A percentile compares a stretch with the other conserved stretches of the same genome.
Evolutionary conservation across 768 basidiomycete species (phyloP).

Genomic region (Leccinum arenicola): DNA sequence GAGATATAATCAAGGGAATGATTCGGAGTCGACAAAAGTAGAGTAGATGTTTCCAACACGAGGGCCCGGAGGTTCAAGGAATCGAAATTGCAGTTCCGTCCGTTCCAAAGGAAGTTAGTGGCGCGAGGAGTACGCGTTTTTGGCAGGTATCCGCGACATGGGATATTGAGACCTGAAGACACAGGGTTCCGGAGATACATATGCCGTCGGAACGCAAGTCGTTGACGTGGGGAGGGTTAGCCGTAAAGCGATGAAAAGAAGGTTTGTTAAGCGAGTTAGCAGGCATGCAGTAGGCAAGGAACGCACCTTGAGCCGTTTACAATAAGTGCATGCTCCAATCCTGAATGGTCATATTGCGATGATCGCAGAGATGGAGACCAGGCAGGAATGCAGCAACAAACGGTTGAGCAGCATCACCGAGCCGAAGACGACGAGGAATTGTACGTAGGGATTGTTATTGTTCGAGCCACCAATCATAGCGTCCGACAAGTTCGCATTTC

Average conservation of each 20-base stretch:
- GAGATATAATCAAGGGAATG: not conserved
- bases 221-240: slow-evolving; percentile 3
- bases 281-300: slow-evolving; percentile 2
- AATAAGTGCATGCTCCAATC: slow-evolving; percentile 80
- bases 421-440: slow-evolving; percentile 5
- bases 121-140: slow-evolving; percentile 1
- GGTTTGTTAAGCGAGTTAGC: slow-evolving; percentile 19
- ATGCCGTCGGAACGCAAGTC: slow-evolving; percentile 12
- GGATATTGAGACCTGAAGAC: slow-evolving; percentile 9
- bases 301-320: slow-evolving; percentile 84
- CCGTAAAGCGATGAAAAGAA: slow-evolving; percentile 13
- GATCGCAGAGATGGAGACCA: slow-evolving; percentile 8
- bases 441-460: not conserved
- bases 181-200: slow-evolving; percentile 18
- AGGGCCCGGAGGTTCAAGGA: slow-evolving; percentile 26
- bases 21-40: slow-evolving; percentile 6
- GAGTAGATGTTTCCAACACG: slow-evolving; percentile 15
- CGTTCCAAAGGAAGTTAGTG: slow-evolving; percentile 11
- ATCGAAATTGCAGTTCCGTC: slow-evolving; percentile 23
- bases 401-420: slow-evolving; percentile 13
- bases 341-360: slow-evolving; percentile 35
- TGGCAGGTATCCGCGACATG: slow-evolving; percentile 5
- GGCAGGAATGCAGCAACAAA: slow-evolving; percentile 1
- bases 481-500: slow-evolving; percentile 5
- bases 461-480: not conserved